Evolutionary conservation across 768 basidiomycete species (phyloP).

Genomic region (Suillus hirtellus): DNA sequence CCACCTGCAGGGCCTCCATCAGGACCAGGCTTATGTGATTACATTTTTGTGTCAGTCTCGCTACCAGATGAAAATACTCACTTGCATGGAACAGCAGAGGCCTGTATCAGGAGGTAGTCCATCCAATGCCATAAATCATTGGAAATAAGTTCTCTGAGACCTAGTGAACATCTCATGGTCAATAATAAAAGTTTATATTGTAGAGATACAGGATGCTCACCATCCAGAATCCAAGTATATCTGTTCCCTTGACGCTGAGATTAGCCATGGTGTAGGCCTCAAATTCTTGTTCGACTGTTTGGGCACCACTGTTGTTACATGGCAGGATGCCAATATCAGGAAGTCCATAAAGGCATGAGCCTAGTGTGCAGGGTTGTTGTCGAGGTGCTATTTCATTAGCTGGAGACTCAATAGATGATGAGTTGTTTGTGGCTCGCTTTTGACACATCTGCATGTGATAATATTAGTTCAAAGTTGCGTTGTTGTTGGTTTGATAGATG

Average conservation of each 20-base stretch:
- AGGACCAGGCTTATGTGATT: no score
- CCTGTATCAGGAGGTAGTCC: conserved; percentile 23
- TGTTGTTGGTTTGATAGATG: background rate
- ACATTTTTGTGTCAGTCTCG: no score
- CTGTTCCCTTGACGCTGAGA: background rate
- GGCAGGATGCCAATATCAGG: background rate
- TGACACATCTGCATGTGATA: background rate
- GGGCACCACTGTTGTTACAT: background rate
- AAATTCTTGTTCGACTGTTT: background rate
- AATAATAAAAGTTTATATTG: background rate
- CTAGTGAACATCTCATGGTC: conserved; percentile 1
- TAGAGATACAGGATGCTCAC: background rate
- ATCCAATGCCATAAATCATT: conserved; percentile 15
- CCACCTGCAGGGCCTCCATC: no score
- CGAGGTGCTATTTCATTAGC: background rate
- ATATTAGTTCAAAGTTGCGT: background rate
- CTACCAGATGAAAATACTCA: conserved; percentile 21
- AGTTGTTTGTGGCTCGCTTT: background rate
- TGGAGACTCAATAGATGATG: background rate
- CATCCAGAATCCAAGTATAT: background rate
- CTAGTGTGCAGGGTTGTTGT: background rate
- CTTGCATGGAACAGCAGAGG: conserved; percentile 24
- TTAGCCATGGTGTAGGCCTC: background rate
- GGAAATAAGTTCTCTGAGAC: background rate
- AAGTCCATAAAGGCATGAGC: background rate